These are phyloP conservation scores for Trichoderma lentiforme DNA, from an alignment of 2,329 filamentous ascomycete species.

Conservation along the genomic window DNA sequence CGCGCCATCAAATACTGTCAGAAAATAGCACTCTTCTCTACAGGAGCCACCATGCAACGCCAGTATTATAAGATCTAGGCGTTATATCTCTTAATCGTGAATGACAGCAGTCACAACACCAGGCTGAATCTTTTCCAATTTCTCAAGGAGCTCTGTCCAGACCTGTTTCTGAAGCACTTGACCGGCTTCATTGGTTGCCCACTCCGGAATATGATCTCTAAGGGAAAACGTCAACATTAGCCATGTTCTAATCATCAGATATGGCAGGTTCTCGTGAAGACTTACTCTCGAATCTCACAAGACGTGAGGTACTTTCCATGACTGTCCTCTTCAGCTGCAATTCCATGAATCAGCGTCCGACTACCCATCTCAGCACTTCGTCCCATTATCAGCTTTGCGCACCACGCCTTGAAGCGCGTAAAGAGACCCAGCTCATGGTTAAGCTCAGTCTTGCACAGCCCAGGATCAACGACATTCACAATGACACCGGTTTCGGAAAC, in stretches of 20 bases:
- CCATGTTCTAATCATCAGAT: not conserved
- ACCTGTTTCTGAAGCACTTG: constrained; percentile 4
- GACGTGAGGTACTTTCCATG: constrained; percentile 28
- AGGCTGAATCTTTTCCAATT: constrained; percentile 8
- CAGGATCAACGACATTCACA: constrained; percentile 31
- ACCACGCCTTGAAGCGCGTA: not conserved
- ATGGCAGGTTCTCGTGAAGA: not conserved
- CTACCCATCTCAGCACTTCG: constrained; percentile 29
- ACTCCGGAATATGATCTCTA: constrained; percentile 15
- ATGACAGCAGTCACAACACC: not conserved
- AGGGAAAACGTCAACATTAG: not conserved
- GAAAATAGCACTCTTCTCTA: not conserved
- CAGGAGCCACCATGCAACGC: not conserved
- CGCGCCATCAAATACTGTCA: not conserved
- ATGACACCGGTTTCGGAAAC: constrained; percentile 29
- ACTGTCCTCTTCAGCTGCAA: constrained; percentile 26
- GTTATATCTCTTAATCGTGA: not conserved
- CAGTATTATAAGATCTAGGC: not conserved
- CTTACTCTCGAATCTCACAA: constrained; percentile 30
- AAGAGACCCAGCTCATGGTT: not conserved
- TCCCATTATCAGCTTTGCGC: constrained; percentile 3
- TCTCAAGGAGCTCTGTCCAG: constrained; percentile 11
- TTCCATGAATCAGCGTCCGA: constrained; percentile 28
- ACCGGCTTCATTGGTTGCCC: constrained; percentile 3
- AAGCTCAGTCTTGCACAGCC: constrained; percentile 28